Base-by-base conservation (phyloP, 169 alveolate genomes). In the Plasmodium fragile region DNA sequence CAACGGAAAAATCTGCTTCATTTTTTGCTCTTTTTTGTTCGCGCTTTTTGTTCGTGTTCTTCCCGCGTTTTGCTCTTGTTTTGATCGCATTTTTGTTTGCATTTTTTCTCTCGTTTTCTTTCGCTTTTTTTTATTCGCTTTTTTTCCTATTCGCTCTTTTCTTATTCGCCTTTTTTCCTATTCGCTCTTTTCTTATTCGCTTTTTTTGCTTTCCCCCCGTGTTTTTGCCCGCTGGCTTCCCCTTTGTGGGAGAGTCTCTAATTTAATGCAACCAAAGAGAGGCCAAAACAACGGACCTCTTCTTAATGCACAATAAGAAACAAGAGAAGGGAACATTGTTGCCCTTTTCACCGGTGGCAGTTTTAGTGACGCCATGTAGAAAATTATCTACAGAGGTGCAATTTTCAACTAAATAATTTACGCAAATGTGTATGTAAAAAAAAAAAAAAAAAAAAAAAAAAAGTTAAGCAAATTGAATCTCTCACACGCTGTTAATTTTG, bases 291-390 rank as follows among this genome's bases (percentile, higher is more conserved):
- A 25, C 73, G 55, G 73, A 39, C 32, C 77, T 83, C 25, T 22
- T 83, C 65, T 43, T 85, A 85, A 55, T 53, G 85, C 93, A 85
- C 93, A 75, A 52, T 53, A 85, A 32, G 22, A 41, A 73, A 39
- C 53, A 70, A 41, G 6, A 41, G 65, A 45, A 28, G 13, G 53
- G 25, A 11, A 41, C 11, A 22, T 49, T 49, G 25, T n/a, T 69
- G 18, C 45, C 22, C 25, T 39, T 18, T 39, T 18, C 18, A 18
- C 69, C 18, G 41, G 34, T 34, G 49, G 83, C 69, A 43, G 22
- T 43, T 70, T 34, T 43, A 65, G 4, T 65, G 30, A 65, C 36
- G 75, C 32, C 41, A 65, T 65, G 75, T 65, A 65, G 75, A 28
- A 65, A 65, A 65, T 65, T 65, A 65, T 65, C 75, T 65, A 25